Conservation (phyloP, 306 rosid species). For the Abrus precatorius region DNA sequence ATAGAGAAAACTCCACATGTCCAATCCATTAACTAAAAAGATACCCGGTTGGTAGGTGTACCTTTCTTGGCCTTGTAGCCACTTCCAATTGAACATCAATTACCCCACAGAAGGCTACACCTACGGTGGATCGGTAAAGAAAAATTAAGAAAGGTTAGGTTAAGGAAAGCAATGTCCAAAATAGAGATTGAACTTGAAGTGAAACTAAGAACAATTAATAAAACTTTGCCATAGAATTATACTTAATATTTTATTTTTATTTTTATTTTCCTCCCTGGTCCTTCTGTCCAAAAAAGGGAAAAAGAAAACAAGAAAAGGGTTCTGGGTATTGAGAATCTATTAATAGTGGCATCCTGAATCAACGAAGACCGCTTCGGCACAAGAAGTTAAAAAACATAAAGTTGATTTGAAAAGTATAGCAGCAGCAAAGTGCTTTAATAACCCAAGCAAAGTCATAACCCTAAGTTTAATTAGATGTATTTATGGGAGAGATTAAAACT, state of each 20-base stretch:
- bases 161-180: background rate
- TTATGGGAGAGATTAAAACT: slow-evolving; percentile 21
- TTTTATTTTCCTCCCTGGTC: background rate
- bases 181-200: slow-evolving; percentile 12
- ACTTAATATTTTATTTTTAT: background rate
- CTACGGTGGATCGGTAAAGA: background rate
- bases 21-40: slow-evolving; percentile 20
- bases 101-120: background rate
- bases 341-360: slow-evolving; percentile 36
- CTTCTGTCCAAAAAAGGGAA: background rate
- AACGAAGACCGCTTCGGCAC: slow-evolving; percentile 43
- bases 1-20: slow-evolving; percentile 36
- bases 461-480: slow-evolving; percentile 35
- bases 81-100: background rate
- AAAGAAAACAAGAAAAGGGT: background rate
- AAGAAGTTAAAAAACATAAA: slow-evolving; percentile 38
- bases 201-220: background rate
- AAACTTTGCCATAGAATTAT: background rate
- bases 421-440: slow-evolving; percentile 2
- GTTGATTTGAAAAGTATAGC: slow-evolving; percentile 39
- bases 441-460: slow-evolving; percentile 45
- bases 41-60: slow-evolving; percentile 17
- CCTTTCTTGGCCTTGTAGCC: slow-evolving; percentile 30
- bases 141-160: background rate
- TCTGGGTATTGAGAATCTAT: slow-evolving; percentile 44